Base-by-base conservation (phyloP, 2,329 filamentous ascomycete genomes). In the Aureobasidium subglaciale region DNA sequence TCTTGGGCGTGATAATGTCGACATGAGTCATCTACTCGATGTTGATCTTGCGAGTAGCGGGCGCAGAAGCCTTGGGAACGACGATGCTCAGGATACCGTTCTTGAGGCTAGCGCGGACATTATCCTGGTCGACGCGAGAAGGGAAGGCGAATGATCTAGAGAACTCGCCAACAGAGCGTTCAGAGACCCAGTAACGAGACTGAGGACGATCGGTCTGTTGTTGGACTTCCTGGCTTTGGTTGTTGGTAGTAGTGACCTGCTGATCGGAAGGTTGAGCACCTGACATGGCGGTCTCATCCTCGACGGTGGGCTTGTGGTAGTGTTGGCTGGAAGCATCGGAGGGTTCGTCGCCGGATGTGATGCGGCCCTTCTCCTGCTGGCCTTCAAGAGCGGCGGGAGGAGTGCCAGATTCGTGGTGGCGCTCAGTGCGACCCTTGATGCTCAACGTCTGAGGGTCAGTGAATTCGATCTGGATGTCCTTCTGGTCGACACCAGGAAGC, bases 391-490 rank as follows among this genome's bases (percentile, higher is more conserved):
- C 75, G 27, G 78, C 69, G 25, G 78, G 73, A 29, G 78, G 70
- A 2, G 76, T 72, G 57, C 80, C 80, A 35, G 81, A 72, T 58
- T 81, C 79, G 70, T 82, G 79, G 61, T 74, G 74, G 62, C 84
- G 81, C 71, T 90, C 87, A 56, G 83, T 78, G 60, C 78, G 82
- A 65, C 88, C 88, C 57, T 81, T 82, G 68, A 93, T 77, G 60
- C 82, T 78, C 40, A 92, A 74, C 15, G 86, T 90, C 73, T 88
- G 84, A 38, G 79, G 76, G 67, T 92, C 87, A 57, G 82, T 84
- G 77, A 91, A 92, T 67, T 92, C 87, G 67, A 92, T 87, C 67
- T 79, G 75, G 65, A 93, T 75, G 65, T 90, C 77, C 63, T 88
- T 83, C 73, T 88, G 87, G 60, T 81, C 80, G 63, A 91, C 76